Evolutionary conservation across 176 grass and related monocot genomes (phyloP).

Genomic region (Oryza punctata): DNA sequence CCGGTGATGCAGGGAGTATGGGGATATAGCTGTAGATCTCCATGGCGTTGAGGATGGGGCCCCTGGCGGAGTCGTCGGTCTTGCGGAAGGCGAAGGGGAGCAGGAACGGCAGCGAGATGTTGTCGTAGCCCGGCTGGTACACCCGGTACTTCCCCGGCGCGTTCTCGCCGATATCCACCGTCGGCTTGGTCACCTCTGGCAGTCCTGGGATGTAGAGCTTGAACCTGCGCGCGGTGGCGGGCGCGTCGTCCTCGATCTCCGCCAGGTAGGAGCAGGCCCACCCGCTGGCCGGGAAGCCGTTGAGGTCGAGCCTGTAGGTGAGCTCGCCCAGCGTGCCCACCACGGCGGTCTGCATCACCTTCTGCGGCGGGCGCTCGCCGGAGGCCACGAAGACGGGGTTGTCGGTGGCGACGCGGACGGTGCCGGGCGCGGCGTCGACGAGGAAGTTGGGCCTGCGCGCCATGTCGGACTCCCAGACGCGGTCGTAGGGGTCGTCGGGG

Average conservation of each 20-base stretch:
- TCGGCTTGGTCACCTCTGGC: conserved; percentile 71
- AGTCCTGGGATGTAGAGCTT: conserved; percentile 74
- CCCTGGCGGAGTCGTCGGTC: conserved; percentile 79
- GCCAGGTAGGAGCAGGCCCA: conserved; percentile 93
- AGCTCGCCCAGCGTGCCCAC: conserved; percentile 70
- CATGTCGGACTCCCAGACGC: conserved; percentile 95
- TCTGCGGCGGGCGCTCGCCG: conserved; percentile 69
- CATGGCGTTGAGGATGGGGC: conserved; percentile 80
- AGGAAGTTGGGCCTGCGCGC: conserved; percentile 72
- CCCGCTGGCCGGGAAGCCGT: conserved; percentile 66
- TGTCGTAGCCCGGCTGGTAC: conserved; percentile 74
- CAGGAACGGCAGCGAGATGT: conserved; percentile 74
- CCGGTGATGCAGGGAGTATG: conserved; percentile 60
- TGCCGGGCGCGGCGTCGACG: conserved; percentile 82
- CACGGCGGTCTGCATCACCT: conserved; percentile 90
- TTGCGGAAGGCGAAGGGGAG: conserved; percentile 68
- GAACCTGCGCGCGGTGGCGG: conserved; percentile 74
- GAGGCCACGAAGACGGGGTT: conserved; percentile 53
- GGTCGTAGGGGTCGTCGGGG: conserved; percentile 87
- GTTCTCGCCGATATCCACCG: conserved; percentile 78
- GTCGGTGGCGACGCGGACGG: conserved; percentile 66
- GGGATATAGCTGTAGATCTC: conserved; percentile 84
- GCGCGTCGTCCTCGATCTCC: conserved; percentile 65
- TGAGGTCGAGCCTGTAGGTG: conserved; percentile 81
- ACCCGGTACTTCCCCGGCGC: conserved; percentile 80